Evolutionary conservation across 2,329 filamentous ascomycete genomes (phyloP), one percentile per base, ranked within the genome.

Genomic region (Pseudocercospora pini-densiflorae): DNA sequence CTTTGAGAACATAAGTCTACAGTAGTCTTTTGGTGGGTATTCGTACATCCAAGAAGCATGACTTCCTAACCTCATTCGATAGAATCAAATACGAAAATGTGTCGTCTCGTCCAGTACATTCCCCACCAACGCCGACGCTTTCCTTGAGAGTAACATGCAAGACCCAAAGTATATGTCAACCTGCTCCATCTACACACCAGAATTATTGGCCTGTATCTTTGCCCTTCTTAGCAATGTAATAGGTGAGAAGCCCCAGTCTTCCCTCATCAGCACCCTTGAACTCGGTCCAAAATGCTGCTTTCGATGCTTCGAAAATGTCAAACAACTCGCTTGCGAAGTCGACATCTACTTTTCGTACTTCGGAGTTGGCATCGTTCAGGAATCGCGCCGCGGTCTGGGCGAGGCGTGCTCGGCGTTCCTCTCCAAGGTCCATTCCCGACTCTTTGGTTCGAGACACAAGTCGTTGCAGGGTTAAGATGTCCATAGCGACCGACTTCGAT

Each of bases 301-400:
- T 81, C 21, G 64, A 61, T 5, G 53, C 62, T 31, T 70, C 72
- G 53, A 71, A 74, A 8, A 71, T 49, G 36, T 79, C 77, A 76
- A 93, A 90, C 67, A 93, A 79, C 65, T 89, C 88, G 27, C 93
- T 88, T 72, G 91, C 93, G n/a, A 93, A 83, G 76, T 92, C 88
- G 54, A 93, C 89, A n/a, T 91, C 90, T 67, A 92, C 91, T 84
- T 92, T 91, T 47, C 77, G 66, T 10, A 78, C 75, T 60, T 78
- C 76, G 10, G 75, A 73, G 27, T 78, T 72, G 14, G 55, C 49
- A 61, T 75, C 69, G 47, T 71, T 70, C 53, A 76, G 66, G 54
- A 66, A 73, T 36, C 65, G 67, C 16, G 73, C 72, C 9, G 75
- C 71, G 2, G 74, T 70, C 49, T 71, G 65, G 27, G 73, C 73